Percentiles rank a stretch among this genome's conserved stretches.
phyloP scores from a whole-genome alignment of 176 grass and related monocot genomes.

The Aegilops bicornis region DNA sequence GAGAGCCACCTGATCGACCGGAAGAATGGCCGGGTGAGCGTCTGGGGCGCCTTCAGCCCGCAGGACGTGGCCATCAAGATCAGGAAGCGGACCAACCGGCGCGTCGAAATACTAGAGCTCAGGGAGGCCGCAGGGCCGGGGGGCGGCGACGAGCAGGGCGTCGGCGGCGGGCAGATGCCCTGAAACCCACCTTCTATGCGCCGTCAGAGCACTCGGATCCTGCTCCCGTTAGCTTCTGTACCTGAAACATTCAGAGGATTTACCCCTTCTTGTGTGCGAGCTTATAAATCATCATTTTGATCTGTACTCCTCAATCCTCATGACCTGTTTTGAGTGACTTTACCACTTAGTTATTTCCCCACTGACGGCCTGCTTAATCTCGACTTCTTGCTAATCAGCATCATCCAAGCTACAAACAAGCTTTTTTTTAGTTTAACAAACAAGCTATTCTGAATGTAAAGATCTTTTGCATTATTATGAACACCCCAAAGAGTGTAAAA shows the following conservation, averaged over 20 bases:
- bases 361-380: background rate
- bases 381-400: background rate
- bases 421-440: background rate
- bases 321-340: background rate
- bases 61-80: conserved; percentile 90
- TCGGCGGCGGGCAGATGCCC: conserved; percentile 1
- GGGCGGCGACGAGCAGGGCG: background rate
- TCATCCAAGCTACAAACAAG: background rate
- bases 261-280: background rate
- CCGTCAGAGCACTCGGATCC: background rate
- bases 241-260: background rate
- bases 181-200: background rate
- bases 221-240: background rate
- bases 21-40: conserved; percentile 69
- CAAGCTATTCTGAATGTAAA: background rate
- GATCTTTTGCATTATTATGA: background rate
- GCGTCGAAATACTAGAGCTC: conserved; percentile 86
- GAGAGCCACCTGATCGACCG: conserved; percentile 74
- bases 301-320: background rate
- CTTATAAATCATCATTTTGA: conserved; percentile 1
- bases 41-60: conserved; percentile 61
- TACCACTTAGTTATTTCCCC: background rate
- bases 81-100: conserved; percentile 77
- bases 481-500: background rate
- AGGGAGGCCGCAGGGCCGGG: conserved; percentile 41